Evolutionary conservation across 352 stramenopile genomes (phyloP), one percentile per base, ranked within the genome.

Genomic region (Globisporangium okanoganense): DNA sequence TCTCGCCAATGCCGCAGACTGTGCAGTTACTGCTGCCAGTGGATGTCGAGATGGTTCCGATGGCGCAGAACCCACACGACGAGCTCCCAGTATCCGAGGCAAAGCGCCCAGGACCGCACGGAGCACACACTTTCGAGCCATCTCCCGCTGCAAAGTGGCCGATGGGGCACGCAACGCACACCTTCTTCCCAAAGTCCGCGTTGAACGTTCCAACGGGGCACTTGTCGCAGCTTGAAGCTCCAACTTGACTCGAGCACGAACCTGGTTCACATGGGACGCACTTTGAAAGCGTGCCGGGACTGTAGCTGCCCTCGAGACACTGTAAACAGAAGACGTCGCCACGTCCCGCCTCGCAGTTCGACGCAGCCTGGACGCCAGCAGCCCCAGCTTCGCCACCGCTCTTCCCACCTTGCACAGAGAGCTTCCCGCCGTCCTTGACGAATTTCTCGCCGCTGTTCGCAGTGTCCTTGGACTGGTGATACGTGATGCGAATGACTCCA

Each of bases 1-100:
- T 92, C 54, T 92, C 66, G 0, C 86, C 86, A 58, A 95, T 77
- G 33, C 79, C 83, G 72, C 86, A 95, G 24, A 88, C 22, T 2
- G 80, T 78, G 64, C 86, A 95, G 41, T 86, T 86, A 5, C 50
- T 70, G 29, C 66, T 79, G 5, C 82, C 82, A 0, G 72, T 64
- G 2, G 58, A 69, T 18, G 72, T 73, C 22, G 78, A 75, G 33
- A 94, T 87, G 12, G 61, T 85, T 38, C 86, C 86, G 20, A 79
- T 69, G 10, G 79, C 76, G 60, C 86, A 95, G 2, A 75, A 60
- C 3, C 62, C 68, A 56, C 86, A 95, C 8, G 38, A 24, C 12
- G 62, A 72, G 41, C 69, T 80, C n/a, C 82, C 86, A 27, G 67
- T 66, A 10, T 61, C 62, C 2, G 62, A 61, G 8, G 80, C 69